Base-by-base conservation (phyloP, 176 grass and related monocot species). In the barley (Hordeum vulgare) region DNA sequence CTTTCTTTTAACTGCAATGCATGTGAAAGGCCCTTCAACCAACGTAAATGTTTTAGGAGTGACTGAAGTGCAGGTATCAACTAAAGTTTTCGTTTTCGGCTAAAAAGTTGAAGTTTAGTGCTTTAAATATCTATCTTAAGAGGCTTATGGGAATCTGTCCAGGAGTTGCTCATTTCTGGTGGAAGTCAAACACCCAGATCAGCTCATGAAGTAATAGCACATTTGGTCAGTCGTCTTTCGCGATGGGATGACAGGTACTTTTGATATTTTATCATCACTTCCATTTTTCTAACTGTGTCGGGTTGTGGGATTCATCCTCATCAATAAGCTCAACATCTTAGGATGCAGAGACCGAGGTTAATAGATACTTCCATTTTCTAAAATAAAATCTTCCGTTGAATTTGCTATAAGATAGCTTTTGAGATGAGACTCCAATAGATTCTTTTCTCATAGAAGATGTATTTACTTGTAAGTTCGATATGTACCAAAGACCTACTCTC, bases 51-150 rank as follows among this genome's bases (percentile, higher is more conserved):
- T 99, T 82, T 84, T 99, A 86, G 93, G 96, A 54, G 87, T 99
- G 77, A 99, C 96, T 94, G 96, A 99, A 94, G 93, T 99, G 35
- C 91, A 96, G 93, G 93, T 99, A 96, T 17, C 11, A 83, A 49
- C 37, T 69, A 34, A 8, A 21, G 53, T 56, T 56, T 20, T 56
- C 21, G 53, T 56, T 21, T 56, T 8, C 7, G 7, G 20, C 20
- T 56, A 21, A 56, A 56, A 54, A 56, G 21, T 0, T 56, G 18
- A 79, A 51, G 10, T 57, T 26, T 75, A 56, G 62, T 77, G n/a
- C 33, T 40, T 27, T 61, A 29, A 54, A 11, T 44, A 65, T 90
- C 9, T 24, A 75, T 44, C 29, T 34, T 47, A 71, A 58, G 58
- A 36, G 87, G 73, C 36, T 83, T 42, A 82, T 75, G 1, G 60